A percentile compares a stretch with the other conserved stretches of the same genome.
These are phyloP conservation scores for Candida sithepensis DNA, from an alignment of 805 yeast species.

Conservation along the genomic window DNA sequence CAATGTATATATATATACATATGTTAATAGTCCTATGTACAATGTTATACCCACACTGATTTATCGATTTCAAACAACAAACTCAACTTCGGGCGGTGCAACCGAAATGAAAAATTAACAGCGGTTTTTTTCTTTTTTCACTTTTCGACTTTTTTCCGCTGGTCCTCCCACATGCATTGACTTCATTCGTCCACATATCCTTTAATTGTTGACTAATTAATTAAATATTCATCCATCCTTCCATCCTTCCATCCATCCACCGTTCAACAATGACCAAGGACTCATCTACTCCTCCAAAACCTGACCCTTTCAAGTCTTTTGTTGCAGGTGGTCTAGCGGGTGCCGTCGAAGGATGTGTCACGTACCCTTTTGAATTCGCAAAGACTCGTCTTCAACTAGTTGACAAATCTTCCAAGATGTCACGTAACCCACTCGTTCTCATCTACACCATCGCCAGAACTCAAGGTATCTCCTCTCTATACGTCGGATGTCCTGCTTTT, in stretches of 20 bases:
- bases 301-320: constrained; percentile 77
- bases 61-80: too few relatives aligned
- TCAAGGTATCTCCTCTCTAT: constrained; percentile 77
- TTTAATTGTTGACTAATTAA: too few relatives aligned
- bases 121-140: too few relatives aligned
- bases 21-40: too few relatives aligned
- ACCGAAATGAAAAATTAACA: too few relatives aligned
- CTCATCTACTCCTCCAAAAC: constrained; percentile 26
- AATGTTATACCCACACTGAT: too few relatives aligned
- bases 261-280: neutral
- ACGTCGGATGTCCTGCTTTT: constrained; percentile 95
- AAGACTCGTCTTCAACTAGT: constrained; percentile 87
- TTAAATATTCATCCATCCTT: too few relatives aligned
- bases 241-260: neutral
- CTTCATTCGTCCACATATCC: too few relatives aligned
- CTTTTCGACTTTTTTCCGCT: too few relatives aligned
- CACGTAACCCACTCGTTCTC: constrained; percentile 81
- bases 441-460: constrained; percentile 69
- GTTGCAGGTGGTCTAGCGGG: constrained; percentile 97
- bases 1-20: too few relatives aligned
- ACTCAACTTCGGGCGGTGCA: too few relatives aligned
- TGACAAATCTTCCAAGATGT: constrained; percentile 56
- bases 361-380: constrained; percentile 97
- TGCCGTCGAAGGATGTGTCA: constrained; percentile 86
- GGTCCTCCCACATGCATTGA: too few relatives aligned